These are phyloP conservation scores for Calonectria montana DNA, from an alignment of 2,329 filamentous ascomycete species.

Conservation along the genomic window DNA sequence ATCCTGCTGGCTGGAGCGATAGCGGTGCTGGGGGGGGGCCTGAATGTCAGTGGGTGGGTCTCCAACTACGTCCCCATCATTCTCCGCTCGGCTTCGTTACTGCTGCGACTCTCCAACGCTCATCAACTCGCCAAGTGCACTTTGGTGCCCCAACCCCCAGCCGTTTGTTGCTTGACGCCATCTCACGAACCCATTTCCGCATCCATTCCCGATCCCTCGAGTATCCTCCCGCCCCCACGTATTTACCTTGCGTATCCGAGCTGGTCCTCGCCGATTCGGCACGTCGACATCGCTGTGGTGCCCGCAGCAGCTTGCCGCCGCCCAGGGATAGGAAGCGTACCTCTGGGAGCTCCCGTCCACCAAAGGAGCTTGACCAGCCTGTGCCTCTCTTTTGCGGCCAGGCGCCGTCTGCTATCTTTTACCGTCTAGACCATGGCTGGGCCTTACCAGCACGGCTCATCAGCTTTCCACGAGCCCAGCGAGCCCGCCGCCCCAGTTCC, in stretches of 20 bases:
- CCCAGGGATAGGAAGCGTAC: constrained; percentile 28
- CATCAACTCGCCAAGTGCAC: constrained; percentile 7
- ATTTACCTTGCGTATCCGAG: constrained; percentile 23
- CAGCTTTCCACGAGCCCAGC: constrained; percentile 35
- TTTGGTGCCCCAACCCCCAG: constrained; percentile 30
- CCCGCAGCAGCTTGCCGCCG: constrained; percentile 24
- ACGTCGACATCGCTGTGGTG: constrained; percentile 25
- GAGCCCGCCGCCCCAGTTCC: constrained; percentile 30
- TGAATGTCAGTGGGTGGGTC: constrained; percentile 37
- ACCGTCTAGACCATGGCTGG: constrained; percentile 34
- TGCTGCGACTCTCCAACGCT: constrained; percentile 14
- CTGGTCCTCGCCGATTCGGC: constrained; percentile 29
- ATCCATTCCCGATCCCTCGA: constrained; percentile 1
- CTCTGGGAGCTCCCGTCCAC: constrained; percentile 24
- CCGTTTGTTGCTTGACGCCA: constrained; percentile 26
- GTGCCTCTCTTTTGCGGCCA: constrained; percentile 14
- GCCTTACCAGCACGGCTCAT: constrained; percentile 39
- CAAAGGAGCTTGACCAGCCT: constrained; percentile 23
- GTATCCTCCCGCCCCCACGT: neutral
- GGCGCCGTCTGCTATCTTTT: neutral
- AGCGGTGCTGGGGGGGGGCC: constrained; percentile 15
- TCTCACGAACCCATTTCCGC: constrained; percentile 15
- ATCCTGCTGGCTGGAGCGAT: constrained; percentile 3
- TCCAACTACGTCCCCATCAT: constrained; percentile 39
- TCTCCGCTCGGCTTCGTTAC: constrained; percentile 38